Evolutionary conservation across 2,329 filamentous ascomycete species (phyloP).

Genomic region (Ophiocordyceps robertsii): DNA sequence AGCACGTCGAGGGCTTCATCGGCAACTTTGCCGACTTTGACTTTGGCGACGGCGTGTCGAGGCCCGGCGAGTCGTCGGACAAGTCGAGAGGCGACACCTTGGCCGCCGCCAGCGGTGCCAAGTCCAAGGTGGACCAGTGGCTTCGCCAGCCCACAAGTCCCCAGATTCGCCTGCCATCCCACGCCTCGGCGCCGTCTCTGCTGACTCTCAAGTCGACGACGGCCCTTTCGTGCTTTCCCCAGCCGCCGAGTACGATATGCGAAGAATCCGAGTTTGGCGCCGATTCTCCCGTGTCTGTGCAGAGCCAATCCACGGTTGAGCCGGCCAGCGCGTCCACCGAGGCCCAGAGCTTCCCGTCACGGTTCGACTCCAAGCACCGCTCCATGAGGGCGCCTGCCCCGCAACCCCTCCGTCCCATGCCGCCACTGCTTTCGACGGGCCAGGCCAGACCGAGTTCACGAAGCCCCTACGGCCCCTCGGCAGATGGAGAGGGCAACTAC

Average conservation of each 20-base stretch:
- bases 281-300: background rate
- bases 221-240: background rate
- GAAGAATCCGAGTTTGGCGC: background rate
- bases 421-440: background rate
- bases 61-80: background rate
- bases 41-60: slow-evolving; percentile 19
- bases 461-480: background rate
- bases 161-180: too few species aligned
- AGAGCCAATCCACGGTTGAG: background rate
- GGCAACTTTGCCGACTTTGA: slow-evolving; percentile 25
- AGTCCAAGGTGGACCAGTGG: too few species aligned
- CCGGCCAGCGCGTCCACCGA: background rate
- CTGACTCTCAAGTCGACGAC: background rate
- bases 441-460: background rate
- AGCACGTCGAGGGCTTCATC: slow-evolving; percentile 18
- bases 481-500: slow-evolving; percentile 3
- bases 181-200: background rate
- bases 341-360: slow-evolving; percentile 10
- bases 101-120: background rate
- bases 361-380: slow-evolving; percentile 9
- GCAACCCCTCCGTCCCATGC: slow-evolving; percentile 8
- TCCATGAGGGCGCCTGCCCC: slow-evolving; percentile 6
- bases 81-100: background rate
- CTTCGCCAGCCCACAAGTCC: too few species aligned
- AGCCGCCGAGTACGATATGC: background rate